These are phyloP conservation scores for Cyclotella kingstonii DNA, from an alignment of 108 stramenopile genomes.

Conservation along the genomic window DNA sequence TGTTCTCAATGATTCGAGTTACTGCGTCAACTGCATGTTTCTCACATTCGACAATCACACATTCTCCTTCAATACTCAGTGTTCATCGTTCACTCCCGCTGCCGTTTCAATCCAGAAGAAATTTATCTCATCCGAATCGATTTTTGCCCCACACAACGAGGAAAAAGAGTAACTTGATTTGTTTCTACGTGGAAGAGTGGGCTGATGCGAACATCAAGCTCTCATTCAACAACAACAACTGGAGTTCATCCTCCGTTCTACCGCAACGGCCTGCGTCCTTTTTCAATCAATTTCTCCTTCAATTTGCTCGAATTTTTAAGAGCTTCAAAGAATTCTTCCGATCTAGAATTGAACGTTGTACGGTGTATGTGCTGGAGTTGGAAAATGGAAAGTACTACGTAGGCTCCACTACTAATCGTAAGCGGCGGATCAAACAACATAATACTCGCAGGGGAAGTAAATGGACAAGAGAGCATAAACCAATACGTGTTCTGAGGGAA, in stretches of 20 bases:
- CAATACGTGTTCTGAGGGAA: constrained; percentile 41
- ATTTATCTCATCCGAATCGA: no score
- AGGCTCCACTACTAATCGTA: constrained; percentile 55
- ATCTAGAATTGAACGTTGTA: constrained; percentile 29
- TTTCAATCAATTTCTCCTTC: not conserved
- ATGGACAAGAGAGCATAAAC: constrained; percentile 58
- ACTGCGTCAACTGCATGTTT: no score
- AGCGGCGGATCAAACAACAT: constrained; percentile 50
- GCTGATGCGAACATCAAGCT: constrained; percentile 30
- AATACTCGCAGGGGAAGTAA: constrained; percentile 45
- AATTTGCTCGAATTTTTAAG: not conserved
- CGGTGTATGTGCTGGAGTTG: constrained; percentile 66
- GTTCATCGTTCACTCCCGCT: no score
- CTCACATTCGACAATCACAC: no score
- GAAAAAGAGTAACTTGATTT: not conserved
- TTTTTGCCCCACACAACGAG: no score
- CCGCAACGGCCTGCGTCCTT: not conserved
- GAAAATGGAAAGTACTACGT: constrained; percentile 65
- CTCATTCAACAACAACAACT: constrained; percentile 10
- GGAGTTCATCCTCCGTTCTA: not conserved
- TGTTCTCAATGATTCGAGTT: no score
- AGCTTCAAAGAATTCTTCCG: constrained; percentile 9
- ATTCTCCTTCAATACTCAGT: no score
- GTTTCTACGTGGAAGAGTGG: constrained; percentile 33
- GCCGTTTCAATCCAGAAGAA: no score